A percentile compares a stretch with the other conserved stretches of the same genome.
phyloP scores from a whole-genome alignment of 345 rosid genomes.

The Combretum micranthum region DNA sequence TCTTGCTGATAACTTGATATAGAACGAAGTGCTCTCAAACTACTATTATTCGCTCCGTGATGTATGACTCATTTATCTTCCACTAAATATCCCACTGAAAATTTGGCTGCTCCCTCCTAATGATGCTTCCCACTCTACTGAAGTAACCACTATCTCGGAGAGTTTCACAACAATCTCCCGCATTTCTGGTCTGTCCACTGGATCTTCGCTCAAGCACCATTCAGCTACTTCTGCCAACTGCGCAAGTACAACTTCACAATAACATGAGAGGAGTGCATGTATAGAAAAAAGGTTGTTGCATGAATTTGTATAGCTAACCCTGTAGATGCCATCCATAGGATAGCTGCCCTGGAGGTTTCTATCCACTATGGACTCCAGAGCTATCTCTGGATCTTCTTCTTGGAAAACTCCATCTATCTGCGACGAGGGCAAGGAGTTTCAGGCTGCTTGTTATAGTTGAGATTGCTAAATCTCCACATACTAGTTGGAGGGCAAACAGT shows the following conservation, averaged over 20 bases:
- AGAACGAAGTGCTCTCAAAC: not conserved
- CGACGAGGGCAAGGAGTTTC: not conserved
- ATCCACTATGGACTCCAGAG: conserved; percentile 36
- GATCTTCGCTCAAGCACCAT: conserved; percentile 48
- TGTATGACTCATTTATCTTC: conserved; percentile 27
- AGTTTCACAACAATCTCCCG: conserved; percentile 33
- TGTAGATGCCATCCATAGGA: conserved; percentile 37
- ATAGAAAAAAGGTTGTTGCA: not conserved
- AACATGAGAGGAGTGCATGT: not conserved
- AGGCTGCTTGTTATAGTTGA: not conserved
- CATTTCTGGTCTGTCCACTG: conserved; percentile 49
- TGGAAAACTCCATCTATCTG: conserved; percentile 36
- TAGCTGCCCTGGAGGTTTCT: conserved; percentile 37
- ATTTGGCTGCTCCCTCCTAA: conserved; percentile 50
- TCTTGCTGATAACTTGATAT: no score
- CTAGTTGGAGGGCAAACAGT: no score
- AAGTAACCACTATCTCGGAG: conserved; percentile 28
- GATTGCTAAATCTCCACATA: no score
- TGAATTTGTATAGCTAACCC: conserved; percentile 21
- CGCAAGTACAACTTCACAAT: not conserved
- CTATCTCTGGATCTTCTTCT: conserved; percentile 32
- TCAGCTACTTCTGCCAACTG: conserved; percentile 54
- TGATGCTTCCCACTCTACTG: conserved; percentile 61
- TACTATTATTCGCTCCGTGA: not conserved
- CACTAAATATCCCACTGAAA: conserved; percentile 43